Evolutionary conservation across 148 eudicot genomes (phyloP).

Genomic region (Fagopyrum tataricum): DNA sequence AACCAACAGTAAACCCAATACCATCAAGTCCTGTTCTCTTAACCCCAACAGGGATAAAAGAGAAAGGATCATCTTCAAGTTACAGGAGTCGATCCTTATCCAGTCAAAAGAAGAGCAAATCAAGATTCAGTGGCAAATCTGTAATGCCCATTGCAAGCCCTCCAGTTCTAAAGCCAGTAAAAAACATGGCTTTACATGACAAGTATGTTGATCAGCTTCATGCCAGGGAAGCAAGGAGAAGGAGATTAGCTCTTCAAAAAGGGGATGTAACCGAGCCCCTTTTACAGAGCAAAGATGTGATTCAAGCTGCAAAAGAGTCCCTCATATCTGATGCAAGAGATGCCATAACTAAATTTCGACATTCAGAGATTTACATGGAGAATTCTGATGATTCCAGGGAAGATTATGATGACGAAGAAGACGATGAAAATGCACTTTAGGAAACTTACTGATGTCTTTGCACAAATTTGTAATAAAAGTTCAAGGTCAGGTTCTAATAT

Average conservation of each 20-base stretch:
- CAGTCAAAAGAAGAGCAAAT: constrained; percentile 35
- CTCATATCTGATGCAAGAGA: constrained; percentile 59
- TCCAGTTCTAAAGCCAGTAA: constrained; percentile 14
- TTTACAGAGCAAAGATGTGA: constrained; percentile 26
- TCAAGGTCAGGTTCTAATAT: neutral
- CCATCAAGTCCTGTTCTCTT: constrained; percentile 20
- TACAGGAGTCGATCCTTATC: constrained; percentile 33
- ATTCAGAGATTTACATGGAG: constrained; percentile 29
- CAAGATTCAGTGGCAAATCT: constrained; percentile 28
- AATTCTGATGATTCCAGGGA: constrained; percentile 31
- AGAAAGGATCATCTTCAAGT: constrained; percentile 27
- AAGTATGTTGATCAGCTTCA: constrained; percentile 15
- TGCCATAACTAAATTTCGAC: constrained; percentile 43
- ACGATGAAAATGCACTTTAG: constrained; percentile 22
- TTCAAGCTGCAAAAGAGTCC: constrained; percentile 61
- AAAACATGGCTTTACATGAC: constrained; percentile 17
- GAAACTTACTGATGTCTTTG: neutral
- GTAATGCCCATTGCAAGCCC: constrained; percentile 24
- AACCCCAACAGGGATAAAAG: constrained; percentile 33
- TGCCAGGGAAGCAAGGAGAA: constrained; percentile 17
- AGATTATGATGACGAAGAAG: constrained; percentile 18
- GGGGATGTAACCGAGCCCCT: constrained; percentile 21
- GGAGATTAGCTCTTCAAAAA: constrained; percentile 13
- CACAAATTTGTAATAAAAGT: neutral
- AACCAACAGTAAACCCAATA: constrained; percentile 34